Evolutionary conservation across 2,329 filamentous ascomycete genomes (phyloP).

Genomic region (Neofusicoccum ribis): DNA sequence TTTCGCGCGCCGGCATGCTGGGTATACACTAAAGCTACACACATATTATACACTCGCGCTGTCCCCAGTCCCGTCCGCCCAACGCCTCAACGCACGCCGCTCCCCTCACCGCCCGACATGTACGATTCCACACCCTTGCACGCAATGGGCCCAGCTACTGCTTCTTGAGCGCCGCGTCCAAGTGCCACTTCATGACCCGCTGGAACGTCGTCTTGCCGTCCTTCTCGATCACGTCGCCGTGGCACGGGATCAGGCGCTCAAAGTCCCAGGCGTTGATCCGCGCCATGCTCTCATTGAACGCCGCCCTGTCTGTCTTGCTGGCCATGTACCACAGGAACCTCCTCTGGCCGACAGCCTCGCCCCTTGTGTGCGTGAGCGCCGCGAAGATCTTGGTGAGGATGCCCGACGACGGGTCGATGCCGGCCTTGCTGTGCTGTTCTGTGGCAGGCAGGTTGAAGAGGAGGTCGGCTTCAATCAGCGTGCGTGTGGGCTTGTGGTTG

Average conservation of each 20-base stretch:
- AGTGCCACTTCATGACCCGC: slow-evolving; percentile 81
- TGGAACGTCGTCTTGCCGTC: slow-evolving; percentile 73
- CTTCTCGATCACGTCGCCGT: slow-evolving; percentile 83
- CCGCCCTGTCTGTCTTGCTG: slow-evolving; percentile 61
- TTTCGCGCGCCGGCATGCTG: not conserved
- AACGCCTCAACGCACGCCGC: not conserved
- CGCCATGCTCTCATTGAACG: slow-evolving; percentile 68
- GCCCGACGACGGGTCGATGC: slow-evolving; percentile 56
- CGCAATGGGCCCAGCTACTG: not conserved
- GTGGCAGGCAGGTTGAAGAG: slow-evolving; percentile 86
- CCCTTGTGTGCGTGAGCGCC: slow-evolving; percentile 60
- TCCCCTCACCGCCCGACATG: not conserved
- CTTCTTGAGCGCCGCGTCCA: slow-evolving; percentile 46
- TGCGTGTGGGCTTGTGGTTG: slow-evolving; percentile 73
- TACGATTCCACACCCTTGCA: not conserved
- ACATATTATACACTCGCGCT: not conserved
- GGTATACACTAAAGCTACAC: slow-evolving; percentile 2
- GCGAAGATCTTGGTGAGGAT: slow-evolving; percentile 60
- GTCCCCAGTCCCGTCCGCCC: not conserved
- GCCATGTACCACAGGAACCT: slow-evolving; percentile 78
- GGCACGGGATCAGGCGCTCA: slow-evolving; percentile 81
- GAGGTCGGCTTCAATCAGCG: slow-evolving; percentile 85
- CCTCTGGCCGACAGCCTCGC: slow-evolving; percentile 71
- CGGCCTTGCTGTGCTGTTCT: slow-evolving; percentile 71
- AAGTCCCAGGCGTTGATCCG: slow-evolving; percentile 82